Base-by-base conservation (phyloP, 2,329 filamentous ascomycete species). In the Paecilomyces sp. region DNA sequence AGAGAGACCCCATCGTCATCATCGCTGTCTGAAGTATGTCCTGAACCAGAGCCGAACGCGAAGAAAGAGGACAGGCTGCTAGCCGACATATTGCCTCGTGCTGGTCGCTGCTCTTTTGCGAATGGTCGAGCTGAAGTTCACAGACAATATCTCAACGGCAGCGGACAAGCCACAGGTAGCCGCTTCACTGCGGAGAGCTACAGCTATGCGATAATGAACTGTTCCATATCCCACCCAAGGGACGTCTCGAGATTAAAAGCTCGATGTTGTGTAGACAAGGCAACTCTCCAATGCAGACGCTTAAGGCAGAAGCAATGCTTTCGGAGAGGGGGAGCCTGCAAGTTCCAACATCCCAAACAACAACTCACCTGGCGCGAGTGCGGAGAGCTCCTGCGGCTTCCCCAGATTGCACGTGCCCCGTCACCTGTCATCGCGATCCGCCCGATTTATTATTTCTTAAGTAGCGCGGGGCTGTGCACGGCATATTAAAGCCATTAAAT, bases 221-320 rank as follows among this genome's bases (percentile, higher is more conserved):
- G 15, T 47, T 47, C 41, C 41, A 47, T 47, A 8, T 47, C 41
- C 41, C 18, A n/a, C n/a, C 41, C n/a, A 22, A 18, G 41, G 8
- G n/a, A 47, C 9, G 6, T 47, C 41, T 18, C 5, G n/a, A 11
- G n/a, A n/a, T 7, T 15, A 6, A 9, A 47, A 47, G 8, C 15
- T 9, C 8, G 41, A 18, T 47, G 6, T 8, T 47, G 41, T 6
- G 4, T 47, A n/a, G 41, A n/a, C 9, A 18, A 47, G 41, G 41
- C 41, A 47, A 47, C 6, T 30, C 47, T 56, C 50, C 25, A 13
- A 34, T 41, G 8, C 25, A 24, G 15, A 53, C 3, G 9, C 22
- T 53, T n/a, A 13, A 51, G 54, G n/a, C 18, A 33, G 25, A 60
- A 59, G 60, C 52, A 61, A 59, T 64, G 61, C 15, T 47, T 18